Evolutionary conservation across 768 basidiomycete species (phyloP).

Genomic region (Pisolithus microcarpus): DNA sequence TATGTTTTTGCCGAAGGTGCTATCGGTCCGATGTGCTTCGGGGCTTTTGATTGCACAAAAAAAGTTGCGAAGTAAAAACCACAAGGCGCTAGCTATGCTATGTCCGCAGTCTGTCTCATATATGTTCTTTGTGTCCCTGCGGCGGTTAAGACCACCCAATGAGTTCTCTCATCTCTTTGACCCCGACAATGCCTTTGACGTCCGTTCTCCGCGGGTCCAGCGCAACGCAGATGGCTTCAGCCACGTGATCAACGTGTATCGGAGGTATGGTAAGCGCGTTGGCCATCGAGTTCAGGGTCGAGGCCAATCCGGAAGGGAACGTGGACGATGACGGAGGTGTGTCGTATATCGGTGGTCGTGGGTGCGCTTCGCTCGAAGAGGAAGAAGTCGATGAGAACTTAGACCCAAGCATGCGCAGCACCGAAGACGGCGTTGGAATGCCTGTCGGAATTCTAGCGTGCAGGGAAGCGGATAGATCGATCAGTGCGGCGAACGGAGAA

Average conservation of each 20-base stretch:
- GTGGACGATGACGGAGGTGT: background rate
- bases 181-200: constrained; percentile 60
- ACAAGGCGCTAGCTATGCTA: too few species aligned
- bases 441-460: constrained; percentile 52
- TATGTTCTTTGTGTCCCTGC: constrained; percentile 19
- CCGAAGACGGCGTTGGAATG: constrained; percentile 57
- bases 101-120: constrained; percentile 3
- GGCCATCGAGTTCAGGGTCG: constrained; percentile 59
- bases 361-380: constrained; percentile 3
- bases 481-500: constrained; percentile 73
- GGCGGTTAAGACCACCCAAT: constrained; percentile 50
- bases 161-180: constrained; percentile 65
- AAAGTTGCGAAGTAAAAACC: background rate
- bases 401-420: constrained; percentile 50
- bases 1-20: background rate
- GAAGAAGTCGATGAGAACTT: constrained; percentile 26
- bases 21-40: background rate
- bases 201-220: constrained; percentile 40
- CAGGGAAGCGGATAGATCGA: constrained; percentile 72
- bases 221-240: constrained; percentile 67
- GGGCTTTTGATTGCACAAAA: background rate
- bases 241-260: constrained; percentile 94
- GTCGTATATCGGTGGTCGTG: background rate
- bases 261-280: constrained; percentile 81
- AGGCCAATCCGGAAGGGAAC: constrained; percentile 29